A percentile compares a stretch with the other conserved stretches of the same genome.
These are phyloP conservation scores for Zea luxurians DNA, from an alignment of 176 grass and related monocot genomes.

Conservation along the genomic window DNA sequence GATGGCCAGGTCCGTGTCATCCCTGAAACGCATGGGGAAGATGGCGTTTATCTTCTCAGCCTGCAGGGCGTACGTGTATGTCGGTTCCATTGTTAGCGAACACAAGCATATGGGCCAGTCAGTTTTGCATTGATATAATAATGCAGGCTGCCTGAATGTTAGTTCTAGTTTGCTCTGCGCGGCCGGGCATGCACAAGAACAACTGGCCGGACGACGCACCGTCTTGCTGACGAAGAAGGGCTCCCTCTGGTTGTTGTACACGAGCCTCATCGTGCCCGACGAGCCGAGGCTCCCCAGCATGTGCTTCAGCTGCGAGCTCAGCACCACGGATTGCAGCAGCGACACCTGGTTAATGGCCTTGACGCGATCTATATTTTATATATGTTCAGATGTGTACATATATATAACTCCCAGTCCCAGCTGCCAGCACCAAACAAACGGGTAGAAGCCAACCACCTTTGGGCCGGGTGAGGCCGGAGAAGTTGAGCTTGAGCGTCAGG, in stretches of 20 bases:
- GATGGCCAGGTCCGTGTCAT: constrained; percentile 77
- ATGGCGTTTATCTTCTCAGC: constrained; percentile 54
- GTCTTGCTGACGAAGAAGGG: constrained; percentile 87
- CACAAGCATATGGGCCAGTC: no score
- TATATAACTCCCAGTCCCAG: no score
- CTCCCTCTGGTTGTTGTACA: constrained; percentile 60
- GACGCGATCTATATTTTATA: constrained; percentile 34
- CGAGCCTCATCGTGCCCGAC: constrained; percentile 59
- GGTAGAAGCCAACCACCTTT: constrained; percentile 25
- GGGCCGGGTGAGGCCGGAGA: constrained; percentile 47
- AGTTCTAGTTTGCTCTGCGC: not conserved
- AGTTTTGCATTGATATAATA: no score
- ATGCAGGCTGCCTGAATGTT: no score
- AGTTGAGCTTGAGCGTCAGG: constrained; percentile 80
- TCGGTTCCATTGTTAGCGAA: no score
- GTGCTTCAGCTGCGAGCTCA: constrained; percentile 73
- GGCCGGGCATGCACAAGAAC: not conserved
- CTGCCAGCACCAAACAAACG: no score
- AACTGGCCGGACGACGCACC: constrained; percentile 32
- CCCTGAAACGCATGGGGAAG: constrained; percentile 84
- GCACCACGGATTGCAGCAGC: constrained; percentile 59
- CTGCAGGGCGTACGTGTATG: constrained; percentile 25
- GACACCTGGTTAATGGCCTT: constrained; percentile 66
- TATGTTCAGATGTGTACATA: no score
- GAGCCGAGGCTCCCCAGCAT: constrained; percentile 54